Base-by-base conservation (phyloP, 2,329 filamentous ascomycete genomes). In the Exutisphaerella laricina region DNA sequence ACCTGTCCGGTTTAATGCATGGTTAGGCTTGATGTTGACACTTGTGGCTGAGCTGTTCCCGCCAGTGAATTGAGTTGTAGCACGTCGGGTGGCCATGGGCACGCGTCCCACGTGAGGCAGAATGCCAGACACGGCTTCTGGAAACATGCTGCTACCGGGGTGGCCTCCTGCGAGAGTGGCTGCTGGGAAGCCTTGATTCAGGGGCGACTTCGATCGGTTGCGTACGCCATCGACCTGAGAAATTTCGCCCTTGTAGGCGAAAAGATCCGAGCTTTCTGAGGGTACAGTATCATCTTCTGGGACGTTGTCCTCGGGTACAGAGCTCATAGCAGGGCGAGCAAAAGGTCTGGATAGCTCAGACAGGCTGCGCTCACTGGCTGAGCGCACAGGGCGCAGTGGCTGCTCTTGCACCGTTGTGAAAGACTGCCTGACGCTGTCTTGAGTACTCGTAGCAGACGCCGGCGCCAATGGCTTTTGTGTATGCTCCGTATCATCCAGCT, bases 171-270 rank as follows among this genome's bases (percentile, higher is more conserved):
- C 39, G 16, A 51, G 45, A 8, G 28, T 36, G 13, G 32, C 6
- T 13, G 39, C 43, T 12, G 46, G 28, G 14, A 47, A 38, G 35
- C 31, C 26, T 3, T 17, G 23, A 29, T 32, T 34, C 20, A 32
- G 20, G 3, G 46, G 42, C 21, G 40, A 49, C 10, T 32, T 34
- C 10, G 49, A 51, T 13, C 43, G 25, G 16, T 30, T 36, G 14
- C 40, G 41, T 10, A 39, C 31, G 14, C 38, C 41, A 23, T 58
- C 54, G 3, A 14, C 28, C 5, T 41, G 37, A 8, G 55, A 55
- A 9, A 59, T 56, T 4, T 50, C 53, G 40, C 56, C 57, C 39
- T 55, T 55, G 49, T 58, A 58, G 7, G 55, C 34, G 40, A 53
- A 59, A n/a, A 51, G 32, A 12, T 40, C 44, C 7, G 47, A 41